A percentile compares a stretch with the other conserved stretches of the same genome.
These are phyloP conservation scores for Herpetospermum pedunculosum DNA, from an alignment of 306 rosid genomes.

Conservation along the genomic window DNA sequence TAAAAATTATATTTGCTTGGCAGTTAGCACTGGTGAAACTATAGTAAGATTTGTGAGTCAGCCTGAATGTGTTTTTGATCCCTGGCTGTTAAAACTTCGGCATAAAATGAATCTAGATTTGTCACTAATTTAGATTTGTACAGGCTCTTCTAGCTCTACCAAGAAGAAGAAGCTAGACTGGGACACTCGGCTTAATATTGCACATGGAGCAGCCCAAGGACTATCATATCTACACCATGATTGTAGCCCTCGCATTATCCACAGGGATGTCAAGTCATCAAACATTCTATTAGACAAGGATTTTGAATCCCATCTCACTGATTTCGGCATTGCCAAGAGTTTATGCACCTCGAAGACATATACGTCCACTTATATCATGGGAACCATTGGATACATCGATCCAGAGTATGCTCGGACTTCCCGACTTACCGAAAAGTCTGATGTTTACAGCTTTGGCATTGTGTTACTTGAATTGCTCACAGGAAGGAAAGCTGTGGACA, in stretches of 20 bases:
- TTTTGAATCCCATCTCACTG: constrained; percentile 83
- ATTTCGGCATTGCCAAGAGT: constrained; percentile 90
- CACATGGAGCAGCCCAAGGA: constrained; percentile 90
- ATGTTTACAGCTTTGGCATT: constrained; percentile 85
- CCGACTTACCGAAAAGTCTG: constrained; percentile 89
- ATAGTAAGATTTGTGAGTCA: neutral
- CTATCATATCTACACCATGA: constrained; percentile 89
- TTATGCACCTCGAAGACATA: constrained; percentile 59
- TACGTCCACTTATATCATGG: constrained; percentile 83
- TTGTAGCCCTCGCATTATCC: constrained; percentile 86
- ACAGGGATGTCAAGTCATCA: constrained; percentile 88
- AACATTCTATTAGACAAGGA: constrained; percentile 79
- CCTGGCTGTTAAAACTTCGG: neutral
- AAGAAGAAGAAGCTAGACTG: constrained; percentile 78
- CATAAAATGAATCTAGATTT: neutral
- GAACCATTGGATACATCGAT: constrained; percentile 94
- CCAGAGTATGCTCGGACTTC: constrained; percentile 96
- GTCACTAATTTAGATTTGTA: neutral
- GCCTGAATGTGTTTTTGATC: neutral
- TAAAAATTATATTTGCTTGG: too few relatives aligned
- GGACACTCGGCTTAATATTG: constrained; percentile 67
- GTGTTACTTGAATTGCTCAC: constrained; percentile 90
- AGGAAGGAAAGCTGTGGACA: constrained; percentile 82
- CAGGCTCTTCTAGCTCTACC: constrained; percentile 12
- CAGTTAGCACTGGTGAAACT: neutral